Evolutionary conservation across 1,139 yeast genomes (phyloP).

Genomic region (Blastobotrys raffinosifermentans): DNA sequence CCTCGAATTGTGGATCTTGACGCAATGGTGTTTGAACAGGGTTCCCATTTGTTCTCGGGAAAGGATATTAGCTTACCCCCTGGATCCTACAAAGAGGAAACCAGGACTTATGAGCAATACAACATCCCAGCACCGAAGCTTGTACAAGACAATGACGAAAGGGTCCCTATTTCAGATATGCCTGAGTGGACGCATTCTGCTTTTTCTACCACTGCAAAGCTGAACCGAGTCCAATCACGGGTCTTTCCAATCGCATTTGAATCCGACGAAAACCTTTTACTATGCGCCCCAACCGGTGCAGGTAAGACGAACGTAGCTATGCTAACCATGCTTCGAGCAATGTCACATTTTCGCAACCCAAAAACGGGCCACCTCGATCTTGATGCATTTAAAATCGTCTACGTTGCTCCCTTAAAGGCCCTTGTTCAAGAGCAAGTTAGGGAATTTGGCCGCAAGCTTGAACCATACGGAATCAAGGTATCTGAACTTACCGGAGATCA

Average conservation of each 20-base stretch:
- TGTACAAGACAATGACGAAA: slow-evolving; percentile 38
- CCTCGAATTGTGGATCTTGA: slow-evolving; percentile 63
- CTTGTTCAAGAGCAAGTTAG: slow-evolving; percentile 92
- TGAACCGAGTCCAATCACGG: slow-evolving; percentile 79
- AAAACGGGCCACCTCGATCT: slow-evolving; percentile 46
- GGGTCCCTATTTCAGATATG: slow-evolving; percentile 55
- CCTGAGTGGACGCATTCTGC: slow-evolving; percentile 82
- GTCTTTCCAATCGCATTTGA: slow-evolving; percentile 74
- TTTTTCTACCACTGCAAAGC: slow-evolving; percentile 53
- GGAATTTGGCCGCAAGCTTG: slow-evolving; percentile 69
- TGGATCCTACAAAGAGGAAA: slow-evolving; percentile 74
- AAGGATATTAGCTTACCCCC: slow-evolving; percentile 68
- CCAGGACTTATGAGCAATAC: slow-evolving; percentile 75
- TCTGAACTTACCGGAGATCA: slow-evolving; percentile 92
- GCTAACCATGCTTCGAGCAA: slow-evolving; percentile 60
- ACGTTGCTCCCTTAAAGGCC: slow-evolving; percentile 92
- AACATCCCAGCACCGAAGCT: slow-evolving; percentile 73
- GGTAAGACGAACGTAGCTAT: slow-evolving; percentile 97
- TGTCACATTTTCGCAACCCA: slow-evolving; percentile 48
- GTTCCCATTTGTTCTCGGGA: slow-evolving; percentile 61
- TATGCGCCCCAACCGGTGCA: slow-evolving; percentile 99
- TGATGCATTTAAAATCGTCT: slow-evolving; percentile 68
- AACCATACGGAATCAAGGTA: slow-evolving; percentile 63
- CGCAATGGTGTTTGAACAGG: slow-evolving; percentile 61
- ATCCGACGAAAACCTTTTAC: slow-evolving; percentile 61